Conservation (phyloP, 2,329 filamentous ascomycete genomes). For the Biscogniauxia mediterranea region DNA sequence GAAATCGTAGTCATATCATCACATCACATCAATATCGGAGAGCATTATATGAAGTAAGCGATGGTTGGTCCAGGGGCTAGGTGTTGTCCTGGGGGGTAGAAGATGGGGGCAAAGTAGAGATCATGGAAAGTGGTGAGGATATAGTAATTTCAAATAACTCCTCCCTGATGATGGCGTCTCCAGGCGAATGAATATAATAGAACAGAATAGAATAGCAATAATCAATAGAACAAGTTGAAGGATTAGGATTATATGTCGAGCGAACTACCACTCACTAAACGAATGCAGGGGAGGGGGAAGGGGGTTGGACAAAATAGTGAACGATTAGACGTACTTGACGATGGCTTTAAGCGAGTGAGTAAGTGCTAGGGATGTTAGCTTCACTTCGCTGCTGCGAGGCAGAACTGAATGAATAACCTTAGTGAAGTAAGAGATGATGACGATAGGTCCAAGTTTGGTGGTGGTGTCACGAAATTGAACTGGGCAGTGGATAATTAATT, state of each 20-base stretch:
- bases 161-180: neutral
- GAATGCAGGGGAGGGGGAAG: neutral
- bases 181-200: no score
- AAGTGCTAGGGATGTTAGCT: neutral
- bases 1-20: neutral
- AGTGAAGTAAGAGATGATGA: neutral
- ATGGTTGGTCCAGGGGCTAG: neutral
- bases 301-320: neutral
- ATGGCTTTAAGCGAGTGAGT: neutral
- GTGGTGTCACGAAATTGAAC: neutral
- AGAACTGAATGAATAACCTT: neutral
- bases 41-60: neutral
- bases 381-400: neutral
- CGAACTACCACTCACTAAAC: neutral
- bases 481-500: neutral
- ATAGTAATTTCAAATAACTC: neutral
- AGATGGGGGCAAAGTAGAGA: neutral
- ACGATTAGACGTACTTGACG: neutral
- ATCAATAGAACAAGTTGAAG: neutral
- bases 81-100: neutral
- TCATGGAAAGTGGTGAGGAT: neutral
- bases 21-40: neutral
- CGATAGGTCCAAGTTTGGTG: neutral
- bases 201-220: neutral
- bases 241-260: neutral